Conservation (phyloP, 345 rosid genomes). For the Eucalyptus marginata region DNA sequence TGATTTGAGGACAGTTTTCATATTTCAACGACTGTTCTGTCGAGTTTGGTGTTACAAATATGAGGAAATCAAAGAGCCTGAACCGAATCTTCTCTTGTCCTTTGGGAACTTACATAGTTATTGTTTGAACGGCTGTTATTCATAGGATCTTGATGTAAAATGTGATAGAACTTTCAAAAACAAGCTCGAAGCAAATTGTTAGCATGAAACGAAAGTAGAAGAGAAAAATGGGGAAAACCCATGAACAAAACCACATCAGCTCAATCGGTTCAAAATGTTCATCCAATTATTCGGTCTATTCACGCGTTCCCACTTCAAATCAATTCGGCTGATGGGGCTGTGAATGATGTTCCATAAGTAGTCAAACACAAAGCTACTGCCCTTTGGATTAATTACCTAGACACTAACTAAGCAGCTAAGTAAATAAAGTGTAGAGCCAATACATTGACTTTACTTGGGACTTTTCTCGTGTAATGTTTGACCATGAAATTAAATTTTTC, state of each 20-base stretch:
- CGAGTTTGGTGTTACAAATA: too few relatives aligned
- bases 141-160: too few relatives aligned
- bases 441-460: not conserved
- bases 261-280: too few relatives aligned
- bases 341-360: not conserved
- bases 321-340: not conserved
- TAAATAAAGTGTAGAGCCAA: too few relatives aligned
- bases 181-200: not conserved
- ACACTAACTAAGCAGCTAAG: not conserved
- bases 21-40: accelerated
- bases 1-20: not conserved
- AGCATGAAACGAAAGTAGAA: not conserved
- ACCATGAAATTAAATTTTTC: too few relatives aligned
- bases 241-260: not conserved
- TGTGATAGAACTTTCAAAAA: not conserved
- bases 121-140: not conserved
- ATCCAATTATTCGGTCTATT: too few relatives aligned
- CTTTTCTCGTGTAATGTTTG: too few relatives aligned
- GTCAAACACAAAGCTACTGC: not conserved
- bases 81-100: accelerated
- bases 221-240: accelerated
- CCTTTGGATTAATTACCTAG: too few relatives aligned
- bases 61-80: too few relatives aligned
- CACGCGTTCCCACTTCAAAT: not conserved
- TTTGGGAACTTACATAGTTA: too few relatives aligned